phyloP scores from a whole-genome alignment of 495 filamentous ascomycete species.

The Ascodesmis nigricans region DNA sequence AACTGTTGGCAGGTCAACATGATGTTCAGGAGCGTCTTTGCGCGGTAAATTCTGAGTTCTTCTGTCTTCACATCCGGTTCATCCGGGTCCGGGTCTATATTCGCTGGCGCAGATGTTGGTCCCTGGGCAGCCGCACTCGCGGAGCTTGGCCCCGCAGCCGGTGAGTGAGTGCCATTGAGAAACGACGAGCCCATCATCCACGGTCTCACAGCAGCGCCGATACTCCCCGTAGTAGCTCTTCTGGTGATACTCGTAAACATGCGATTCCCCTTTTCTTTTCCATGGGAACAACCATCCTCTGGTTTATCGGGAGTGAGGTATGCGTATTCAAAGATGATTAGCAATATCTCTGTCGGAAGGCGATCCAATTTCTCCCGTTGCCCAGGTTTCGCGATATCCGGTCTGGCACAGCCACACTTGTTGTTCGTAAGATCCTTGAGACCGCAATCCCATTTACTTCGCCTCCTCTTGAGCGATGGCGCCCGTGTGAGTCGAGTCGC shows the following conservation, averaged over 20 bases:
- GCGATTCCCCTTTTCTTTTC: background rate
- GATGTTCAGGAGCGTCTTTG: conserved; percentile 15
- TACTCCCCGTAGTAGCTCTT: conserved; percentile 10
- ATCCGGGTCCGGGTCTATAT: background rate
- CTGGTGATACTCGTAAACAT: conserved; percentile 3
- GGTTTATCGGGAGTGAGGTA: conserved; percentile 5
- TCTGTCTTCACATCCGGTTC: conserved; percentile 8
- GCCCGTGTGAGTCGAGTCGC: too few species aligned
- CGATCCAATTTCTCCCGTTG: too few species aligned
- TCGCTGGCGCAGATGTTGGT: background rate
- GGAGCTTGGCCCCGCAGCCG: background rate
- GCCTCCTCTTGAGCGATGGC: too few species aligned
- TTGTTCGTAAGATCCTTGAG: too few species aligned
- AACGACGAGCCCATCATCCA: too few species aligned
- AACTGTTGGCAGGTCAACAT: conserved; percentile 14
- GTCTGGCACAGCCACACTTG: too few species aligned
- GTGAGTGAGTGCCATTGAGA: background rate
- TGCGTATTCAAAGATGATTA: conserved; percentile 17
- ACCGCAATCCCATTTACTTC: too few species aligned
- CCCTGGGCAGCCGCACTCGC: background rate
- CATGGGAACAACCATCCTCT: too few species aligned
- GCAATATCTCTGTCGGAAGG: conserved; percentile 12
- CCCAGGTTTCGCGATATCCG: too few species aligned
- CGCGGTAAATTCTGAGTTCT: conserved; percentile 10
- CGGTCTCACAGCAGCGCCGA: too few species aligned